Percentiles rank a stretch among this genome's conserved stretches.
phyloP scores from a whole-genome alignment of 345 rosid genomes.

The Murraya paniculata region DNA sequence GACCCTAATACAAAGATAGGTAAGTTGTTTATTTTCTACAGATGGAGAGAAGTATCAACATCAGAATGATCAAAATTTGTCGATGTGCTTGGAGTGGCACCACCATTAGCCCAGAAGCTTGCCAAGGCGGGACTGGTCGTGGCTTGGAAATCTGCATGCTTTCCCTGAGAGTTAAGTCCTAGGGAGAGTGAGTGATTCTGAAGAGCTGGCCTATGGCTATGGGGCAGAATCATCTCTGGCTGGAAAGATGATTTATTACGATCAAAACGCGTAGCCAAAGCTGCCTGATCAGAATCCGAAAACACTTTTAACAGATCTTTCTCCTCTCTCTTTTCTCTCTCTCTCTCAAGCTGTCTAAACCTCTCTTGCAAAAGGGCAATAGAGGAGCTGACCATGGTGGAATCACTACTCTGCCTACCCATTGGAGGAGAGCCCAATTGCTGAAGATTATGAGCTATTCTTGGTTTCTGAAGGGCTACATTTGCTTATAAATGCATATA shows the following conservation, averaged over 20 bases:
- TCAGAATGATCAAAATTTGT: slow-evolving; percentile 41
- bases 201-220: slow-evolving; percentile 15
- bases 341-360: slow-evolving; percentile 58
- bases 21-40: slow-evolving; percentile 29
- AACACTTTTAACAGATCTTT: slow-evolving; percentile 47
- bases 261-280: slow-evolving; percentile 15
- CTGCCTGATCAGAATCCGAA: slow-evolving; percentile 21
- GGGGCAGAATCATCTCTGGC: slow-evolving; percentile 22
- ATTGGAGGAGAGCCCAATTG: slow-evolving; percentile 18
- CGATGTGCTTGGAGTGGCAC: slow-evolving; percentile 24
- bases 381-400: slow-evolving; percentile 46
- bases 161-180: slow-evolving; percentile 30
- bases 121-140: slow-evolving; percentile 17
- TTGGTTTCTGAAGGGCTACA: slow-evolving; percentile 3
- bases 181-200: slow-evolving; percentile 46
- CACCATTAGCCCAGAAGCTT: slow-evolving; percentile 31
- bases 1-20: not conserved
- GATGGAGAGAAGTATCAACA: slow-evolving; percentile 80
- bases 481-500: slow-evolving; percentile 20
- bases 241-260: slow-evolving; percentile 13
- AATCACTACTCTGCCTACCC: slow-evolving; percentile 49
- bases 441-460: not conserved
- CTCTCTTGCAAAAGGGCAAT: slow-evolving; percentile 72
- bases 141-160: slow-evolving; percentile 16
- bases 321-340: slow-evolving; percentile 55